Base-by-base conservation (phyloP, 2,329 filamentous ascomycete species). In the Endoconidiophora polonica region DNA sequence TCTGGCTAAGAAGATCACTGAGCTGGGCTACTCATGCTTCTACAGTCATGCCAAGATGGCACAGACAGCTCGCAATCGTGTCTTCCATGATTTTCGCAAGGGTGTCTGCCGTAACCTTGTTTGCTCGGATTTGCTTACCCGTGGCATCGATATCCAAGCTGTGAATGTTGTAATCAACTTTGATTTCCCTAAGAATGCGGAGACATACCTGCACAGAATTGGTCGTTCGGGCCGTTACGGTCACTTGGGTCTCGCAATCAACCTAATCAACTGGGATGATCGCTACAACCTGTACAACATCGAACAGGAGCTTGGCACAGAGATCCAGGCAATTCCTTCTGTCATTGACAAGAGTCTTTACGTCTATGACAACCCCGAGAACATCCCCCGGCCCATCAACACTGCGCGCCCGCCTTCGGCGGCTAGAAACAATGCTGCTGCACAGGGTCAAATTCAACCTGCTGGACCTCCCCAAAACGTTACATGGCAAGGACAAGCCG, bases 101-200 rank as follows among this genome's bases (percentile, higher is more conserved):
- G 91, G 91, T 52, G 88, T 94, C 48, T 96, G 90, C 71, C 86
- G 91, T 60, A 98, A 98, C 64, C 78, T 98, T 37, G 91, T 98
- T 55, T 98, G 91, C 68, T 98, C 93, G 2, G 91, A 98, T 68
- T 74, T 98, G 38, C 76, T 98, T 56, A 98, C 91, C 56, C 88
- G 91, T 68, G 91, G 91, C 79, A 98, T 98, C 61, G 91, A 98
- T 68, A 98, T 98, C 57, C 91, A 98, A 67, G 91, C 91, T 49
- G 91, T 98, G 61, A 98, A 98, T 59, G 91, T 98, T 50, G 91
- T 98, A 63, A 98, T 98, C 77, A 98, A 98, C 71, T 98, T 98
- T 61, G 91, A 98, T 62, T 98, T 98, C 65, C 91, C 91, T 49
- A 98, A 98, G 71, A 98, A 98, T 60, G 93, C 91, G 14, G 91